phyloP scores from a whole-genome alignment of 331 rosid species.

The Quercus lobata region DNA sequence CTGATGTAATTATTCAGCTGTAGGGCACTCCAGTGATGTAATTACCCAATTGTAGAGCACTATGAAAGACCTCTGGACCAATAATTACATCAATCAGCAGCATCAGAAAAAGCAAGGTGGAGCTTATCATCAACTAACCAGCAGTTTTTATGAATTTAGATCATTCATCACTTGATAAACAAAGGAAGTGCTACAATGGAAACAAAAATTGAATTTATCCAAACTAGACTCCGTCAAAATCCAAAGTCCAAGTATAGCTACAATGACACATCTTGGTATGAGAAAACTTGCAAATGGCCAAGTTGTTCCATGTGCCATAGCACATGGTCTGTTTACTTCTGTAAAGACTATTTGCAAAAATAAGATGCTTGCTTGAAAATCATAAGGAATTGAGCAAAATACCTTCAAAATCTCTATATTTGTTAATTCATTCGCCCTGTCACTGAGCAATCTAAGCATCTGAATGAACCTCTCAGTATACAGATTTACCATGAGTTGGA shows the following conservation, averaged over 20 bases:
- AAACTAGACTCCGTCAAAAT: background rate
- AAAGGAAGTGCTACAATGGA: background rate
- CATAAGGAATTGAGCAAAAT: constrained; percentile 21
- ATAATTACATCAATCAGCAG: background rate
- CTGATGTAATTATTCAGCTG: background rate
- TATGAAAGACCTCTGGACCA: background rate
- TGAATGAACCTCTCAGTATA: constrained; percentile 96
- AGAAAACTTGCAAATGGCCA: background rate
- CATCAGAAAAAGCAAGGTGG: background rate
- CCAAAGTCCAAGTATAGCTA: background rate
- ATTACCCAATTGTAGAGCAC: background rate
- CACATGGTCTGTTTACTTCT: constrained; percentile 3
- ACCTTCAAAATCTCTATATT: constrained; percentile 96
- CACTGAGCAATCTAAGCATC: constrained; percentile 95
- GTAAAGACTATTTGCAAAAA: background rate
- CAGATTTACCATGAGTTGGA: constrained; percentile 94
- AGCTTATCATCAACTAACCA: background rate
- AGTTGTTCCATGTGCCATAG: background rate
- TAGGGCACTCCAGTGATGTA: background rate
- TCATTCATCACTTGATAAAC: background rate
- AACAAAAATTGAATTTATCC: background rate
- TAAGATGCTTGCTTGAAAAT: constrained; percentile 13
- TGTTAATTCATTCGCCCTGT: constrained; percentile 81
- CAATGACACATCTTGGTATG: background rate
- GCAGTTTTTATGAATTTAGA: background rate